Evolutionary conservation across 306 rosid species (phyloP), one percentile per base, ranked within the genome.

Genomic region (Cucumis hystrix): DNA sequence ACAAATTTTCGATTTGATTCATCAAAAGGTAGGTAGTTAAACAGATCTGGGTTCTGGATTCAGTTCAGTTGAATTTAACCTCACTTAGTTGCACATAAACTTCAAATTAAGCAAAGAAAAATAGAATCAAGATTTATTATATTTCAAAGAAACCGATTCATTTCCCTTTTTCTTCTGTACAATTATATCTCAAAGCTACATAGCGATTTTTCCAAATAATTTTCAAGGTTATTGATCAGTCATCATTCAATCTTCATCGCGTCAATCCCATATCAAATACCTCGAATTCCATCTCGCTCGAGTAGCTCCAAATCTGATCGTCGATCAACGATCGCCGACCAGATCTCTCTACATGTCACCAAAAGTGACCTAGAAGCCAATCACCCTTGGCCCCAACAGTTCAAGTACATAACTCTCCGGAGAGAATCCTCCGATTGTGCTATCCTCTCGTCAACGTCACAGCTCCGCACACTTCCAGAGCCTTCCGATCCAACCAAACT

Each of bases 371-470:
- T 76, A 67, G 79, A 1, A 56, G 78, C 15, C 40, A 80, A 80
- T 89, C 79, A 94, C 71, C 93, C 96, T 78, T 86, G 96, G 8
- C 98, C 98, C 98, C 97, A 95, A 79, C 98, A 95, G 78, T 84
- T 95, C 86, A 92, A 65, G 90, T 89, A 95, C 98, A 94, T 94
- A 33, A 95, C 97, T 76, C 85, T 78, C 79, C 86, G 82, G 43
- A 95, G 87, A 78, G 96, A 92, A 69, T 95, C 98, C 23, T 94
- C 96, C 9, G 91, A 64, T 40, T 89, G 89, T 40, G 30, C 75
- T 43, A 71, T 77, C n/a, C 75, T 80, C 5, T 86, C 84, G 0
- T 79, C 85, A 33, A 28, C 86, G 28, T 88, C 91, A 12, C 84
- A 49, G 41, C 9, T 85, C 37, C 81, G 88, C 33, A 63, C 8